phyloP scores from a whole-genome alignment of 2,329 filamentous ascomycete genomes.

The Colletotrichum tropicale region DNA sequence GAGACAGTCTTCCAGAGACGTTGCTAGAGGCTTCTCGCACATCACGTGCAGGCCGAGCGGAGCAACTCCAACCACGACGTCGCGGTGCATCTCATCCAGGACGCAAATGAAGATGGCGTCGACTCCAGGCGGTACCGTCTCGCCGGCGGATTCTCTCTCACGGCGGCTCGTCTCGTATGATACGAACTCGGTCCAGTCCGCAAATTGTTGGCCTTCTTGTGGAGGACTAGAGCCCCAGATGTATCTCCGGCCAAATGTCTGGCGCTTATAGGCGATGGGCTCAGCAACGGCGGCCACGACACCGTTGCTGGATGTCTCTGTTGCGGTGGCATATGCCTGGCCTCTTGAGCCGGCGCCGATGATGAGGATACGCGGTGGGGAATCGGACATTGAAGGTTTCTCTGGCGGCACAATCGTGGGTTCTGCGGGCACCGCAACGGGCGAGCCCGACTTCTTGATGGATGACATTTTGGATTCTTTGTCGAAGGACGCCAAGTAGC shows the following conservation, averaged over 20 bases:
- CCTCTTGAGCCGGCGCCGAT: slow-evolving; percentile 86
- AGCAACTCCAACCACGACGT: slow-evolving; percentile 77
- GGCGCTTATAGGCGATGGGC: slow-evolving; percentile 77
- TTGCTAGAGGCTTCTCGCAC: slow-evolving; percentile 93
- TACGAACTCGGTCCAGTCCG: slow-evolving; percentile 78
- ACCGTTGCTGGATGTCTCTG: slow-evolving; percentile 68
- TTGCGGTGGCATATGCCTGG: slow-evolving; percentile 72
- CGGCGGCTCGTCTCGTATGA: slow-evolving; percentile 71
- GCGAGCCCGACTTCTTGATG: slow-evolving; percentile 12
- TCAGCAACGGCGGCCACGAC: slow-evolving; percentile 81
- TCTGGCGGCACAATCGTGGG: slow-evolving; percentile 36
- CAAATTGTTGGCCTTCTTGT: slow-evolving; percentile 70
- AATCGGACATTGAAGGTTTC: slow-evolving; percentile 49
- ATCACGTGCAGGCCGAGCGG: slow-evolving; percentile 79
- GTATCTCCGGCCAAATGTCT: slow-evolving; percentile 70
- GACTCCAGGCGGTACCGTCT: slow-evolving; percentile 56
- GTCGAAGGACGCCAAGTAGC: not conserved
- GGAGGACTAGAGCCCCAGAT: slow-evolving; percentile 68
- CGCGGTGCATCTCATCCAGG: slow-evolving; percentile 85
- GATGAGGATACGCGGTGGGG: slow-evolving; percentile 72
- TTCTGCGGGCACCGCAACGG: slow-evolving; percentile 17
- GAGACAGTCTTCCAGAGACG: slow-evolving; percentile 78
- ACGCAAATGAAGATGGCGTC: slow-evolving; percentile 71
- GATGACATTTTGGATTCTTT: slow-evolving; percentile 4
- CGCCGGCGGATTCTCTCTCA: slow-evolving; percentile 51